Evolutionary conservation across 139 green algal species (phyloP), one percentile per base, ranked within the genome.

Genomic region (Asterochloris erici): DNA sequence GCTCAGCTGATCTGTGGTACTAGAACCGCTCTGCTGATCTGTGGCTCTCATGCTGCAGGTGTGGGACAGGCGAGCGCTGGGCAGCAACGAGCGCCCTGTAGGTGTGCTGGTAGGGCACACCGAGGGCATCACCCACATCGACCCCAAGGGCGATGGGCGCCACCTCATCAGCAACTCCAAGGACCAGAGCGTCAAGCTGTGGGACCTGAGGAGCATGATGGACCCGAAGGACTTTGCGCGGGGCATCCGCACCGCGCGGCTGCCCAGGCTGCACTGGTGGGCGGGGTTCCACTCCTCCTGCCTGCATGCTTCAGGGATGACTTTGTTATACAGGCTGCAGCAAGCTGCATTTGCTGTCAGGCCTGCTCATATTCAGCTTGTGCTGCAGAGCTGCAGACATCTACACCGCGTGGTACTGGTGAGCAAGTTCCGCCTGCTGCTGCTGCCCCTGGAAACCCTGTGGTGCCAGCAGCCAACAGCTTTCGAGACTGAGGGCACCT

Each of bases 161-260:
- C 85, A 96, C 88, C 73, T 99, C 21, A 93, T 98, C 69, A 90
- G 75, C 86, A 99, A 99, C 89, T 69, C 68, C 85, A 99, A 99
- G 91, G 96, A 99, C 87, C 97, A 99, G 86, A 96, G 86, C 17
- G 84, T 96, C 27, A 97, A 96, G 90, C 84, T 99, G 74, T 99
- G 96, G 96, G 96, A 99, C 83, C 64, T 96, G 23, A 89, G 96
- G 23, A 82, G 73, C 27, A 73, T 81, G 76, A 68, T 80, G 76
- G 54, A n/a, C 6, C 38, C 38, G 6, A 54, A 54, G 6, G 38
- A 2, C 38, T 54, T 54, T 54, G 38, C 2, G 38, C 38, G 38
- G 38, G 38, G 38, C 38, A 54, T 54, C 38, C 38, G 38, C 38
- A 54, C 38, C 38, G 38, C 38, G 38, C 38, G 38, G 38, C 6